These are phyloP conservation scores for Poa pratensis DNA, from an alignment of 176 grass and related monocot species.

Conservation along the genomic window DNA sequence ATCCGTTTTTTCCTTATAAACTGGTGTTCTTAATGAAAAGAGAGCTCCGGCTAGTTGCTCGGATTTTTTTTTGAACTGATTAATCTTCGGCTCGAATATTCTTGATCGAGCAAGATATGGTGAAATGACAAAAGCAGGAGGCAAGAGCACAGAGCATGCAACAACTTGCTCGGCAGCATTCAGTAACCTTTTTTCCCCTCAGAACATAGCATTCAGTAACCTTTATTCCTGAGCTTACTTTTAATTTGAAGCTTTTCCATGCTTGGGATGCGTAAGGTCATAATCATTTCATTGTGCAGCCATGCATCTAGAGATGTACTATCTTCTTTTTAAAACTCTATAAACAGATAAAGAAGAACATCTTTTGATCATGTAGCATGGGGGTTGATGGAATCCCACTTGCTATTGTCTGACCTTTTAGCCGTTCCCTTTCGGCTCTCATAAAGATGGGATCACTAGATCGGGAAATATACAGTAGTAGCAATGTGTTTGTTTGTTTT, in stretches of 20 bases:
- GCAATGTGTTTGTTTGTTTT: background rate
- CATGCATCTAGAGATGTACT: background rate
- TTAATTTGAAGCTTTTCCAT: background rate
- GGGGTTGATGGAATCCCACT: slow-evolving; percentile 8
- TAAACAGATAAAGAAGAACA: background rate
- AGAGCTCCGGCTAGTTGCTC: too few relatives aligned
- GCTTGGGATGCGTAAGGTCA: background rate
- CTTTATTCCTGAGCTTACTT: background rate
- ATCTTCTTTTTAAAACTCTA: background rate
- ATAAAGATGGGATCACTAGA: slow-evolving; percentile 4
- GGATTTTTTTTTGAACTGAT: background rate
- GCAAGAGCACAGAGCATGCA: background rate
- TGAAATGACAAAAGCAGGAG: background rate
- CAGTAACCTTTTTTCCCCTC: background rate
- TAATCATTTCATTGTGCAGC: slow-evolving; percentile 1
- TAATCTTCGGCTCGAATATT: background rate
- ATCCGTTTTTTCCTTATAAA: too few relatives aligned
- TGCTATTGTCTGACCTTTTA: slow-evolving; percentile 1
- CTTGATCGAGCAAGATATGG: background rate
- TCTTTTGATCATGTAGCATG: background rate
- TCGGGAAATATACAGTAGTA: slow-evolving; percentile 8
- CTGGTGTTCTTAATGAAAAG: too few relatives aligned
- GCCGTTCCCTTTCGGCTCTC: background rate
- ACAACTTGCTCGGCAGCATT: background rate
- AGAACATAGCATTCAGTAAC: background rate